These are phyloP conservation scores for Helianthus annuus DNA, from an alignment of 129 eudicot genomes.

Conservation along the genomic window HanXRQr2.0-SUNRISE NC_035438.2:118318805-118319304, in stretches of 20 bases:
- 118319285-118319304: conserved; percentile 48
- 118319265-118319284: not conserved
- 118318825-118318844: conserved; percentile 49
- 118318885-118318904: not conserved
- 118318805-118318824: not conserved
- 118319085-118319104: conserved; percentile 97
- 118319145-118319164: conserved; percentile 85
- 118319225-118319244: no score
- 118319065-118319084: conserved; percentile 99
- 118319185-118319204: conserved; percentile 44
- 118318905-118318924: not conserved
- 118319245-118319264: not conserved
- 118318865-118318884: conserved; percentile 43
- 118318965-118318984: not conserved
- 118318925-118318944: not conserved
- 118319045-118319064: conserved; percentile 71
- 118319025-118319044: conserved; percentile 83
- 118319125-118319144: conserved; percentile 93
- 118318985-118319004: conserved; percentile 90
- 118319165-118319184: conserved; percentile 79
- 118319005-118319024: conserved; percentile 98
- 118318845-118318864: conserved; percentile 45
- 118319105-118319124: conserved; percentile 90
- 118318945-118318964: not conserved
- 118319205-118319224: not conserved